A percentile compares a stretch with the other conserved stretches of the same genome.
Evolutionary conservation across 306 rosid genomes (phyloP).

Genomic region (Dryas alaskensis): DNA sequence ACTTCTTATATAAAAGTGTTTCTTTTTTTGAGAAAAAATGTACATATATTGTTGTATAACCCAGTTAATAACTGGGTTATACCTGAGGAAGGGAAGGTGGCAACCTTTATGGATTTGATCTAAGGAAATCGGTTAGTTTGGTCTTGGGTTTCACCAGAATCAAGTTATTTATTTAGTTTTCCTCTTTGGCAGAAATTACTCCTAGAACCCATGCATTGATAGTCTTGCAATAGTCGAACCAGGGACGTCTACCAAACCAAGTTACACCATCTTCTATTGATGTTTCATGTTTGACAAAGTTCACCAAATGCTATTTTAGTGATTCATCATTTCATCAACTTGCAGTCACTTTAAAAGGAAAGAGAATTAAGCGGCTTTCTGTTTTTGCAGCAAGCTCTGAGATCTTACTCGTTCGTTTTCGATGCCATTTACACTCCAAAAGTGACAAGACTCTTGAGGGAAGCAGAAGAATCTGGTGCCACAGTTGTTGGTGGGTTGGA

Average conservation of each 20-base stretch:
- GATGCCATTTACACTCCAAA: slow-evolving; percentile 92
- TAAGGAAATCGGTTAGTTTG: not conserved
- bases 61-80: not conserved
- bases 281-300: not conserved
- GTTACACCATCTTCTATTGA: not conserved
- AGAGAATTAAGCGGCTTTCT: slow-evolving; percentile 26
- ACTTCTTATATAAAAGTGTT: not conserved
- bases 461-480: slow-evolving; percentile 90
- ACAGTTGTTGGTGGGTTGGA: slow-evolving; percentile 65
- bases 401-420: slow-evolving; percentile 68
- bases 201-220: not conserved
- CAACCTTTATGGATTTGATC: not conserved
- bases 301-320: not conserved
- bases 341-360: slow-evolving; percentile 25
- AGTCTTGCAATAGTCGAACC: not conserved
- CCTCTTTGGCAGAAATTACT: not conserved
- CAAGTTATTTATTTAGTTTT: not conserved
- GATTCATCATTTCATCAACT: not conserved
- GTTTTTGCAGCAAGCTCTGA: slow-evolving; percentile 70
- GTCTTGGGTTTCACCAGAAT: not conserved
- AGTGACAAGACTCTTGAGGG: slow-evolving; percentile 77
- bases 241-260: not conserved
- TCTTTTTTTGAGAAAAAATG: not conserved
- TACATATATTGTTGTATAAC: not conserved
- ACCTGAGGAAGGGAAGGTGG: not conserved